Base-by-base conservation (phyloP, 2,329 filamentous ascomycete genomes). In the Verticillium alfalfae region DNA sequence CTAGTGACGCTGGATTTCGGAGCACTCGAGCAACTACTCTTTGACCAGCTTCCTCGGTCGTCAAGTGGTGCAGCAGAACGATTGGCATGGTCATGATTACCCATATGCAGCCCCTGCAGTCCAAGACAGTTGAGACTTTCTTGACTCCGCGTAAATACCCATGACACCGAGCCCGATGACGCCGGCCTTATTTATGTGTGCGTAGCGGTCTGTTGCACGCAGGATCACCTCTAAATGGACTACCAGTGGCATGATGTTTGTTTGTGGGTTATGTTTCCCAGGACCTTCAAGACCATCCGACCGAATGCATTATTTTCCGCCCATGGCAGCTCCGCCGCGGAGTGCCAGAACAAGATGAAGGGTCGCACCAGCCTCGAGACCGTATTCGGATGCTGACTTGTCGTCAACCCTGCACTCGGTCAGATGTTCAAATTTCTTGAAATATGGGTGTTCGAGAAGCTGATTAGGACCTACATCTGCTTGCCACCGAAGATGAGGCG, bases 401-500 rank as follows among this genome's bases (percentile, higher is more conserved):
- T 98, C 94, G 74, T 99, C 95, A 73, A 88, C 87, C 93, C 94
- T 98, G 66, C 41, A 34, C 31, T 15, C 39, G 52, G 49, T 12
- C n/a, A 54, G 26, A 16, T 2, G n/a, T 15, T 38, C 18, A 31
- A 15, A 9, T 34, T 41, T 13, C 49, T 15, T n/a, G 7, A 8
- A 45, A 9, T 37, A 13, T 52, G 18, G 10, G 3, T 52, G 6
- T n/a, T 41, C 16, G 18, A 52, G n/a, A n/a, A 16, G 39, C 15
- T 18, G 16, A 34, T 22, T 18, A 34, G 15, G 13, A 49, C 55
- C 39, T 79, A 97, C 95, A 99, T 97, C 76, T 99, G 95, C 82
- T 99, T 99, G 71, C 95, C 95, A 60, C 94, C 93, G 73, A 90
- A 97, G 72, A 99, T 99, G 67, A 99, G 81, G 63, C 95, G 89